Base-by-base conservation (phyloP, 768 basidiomycete species). In the Omphalotus guepiniiformis region DNA sequence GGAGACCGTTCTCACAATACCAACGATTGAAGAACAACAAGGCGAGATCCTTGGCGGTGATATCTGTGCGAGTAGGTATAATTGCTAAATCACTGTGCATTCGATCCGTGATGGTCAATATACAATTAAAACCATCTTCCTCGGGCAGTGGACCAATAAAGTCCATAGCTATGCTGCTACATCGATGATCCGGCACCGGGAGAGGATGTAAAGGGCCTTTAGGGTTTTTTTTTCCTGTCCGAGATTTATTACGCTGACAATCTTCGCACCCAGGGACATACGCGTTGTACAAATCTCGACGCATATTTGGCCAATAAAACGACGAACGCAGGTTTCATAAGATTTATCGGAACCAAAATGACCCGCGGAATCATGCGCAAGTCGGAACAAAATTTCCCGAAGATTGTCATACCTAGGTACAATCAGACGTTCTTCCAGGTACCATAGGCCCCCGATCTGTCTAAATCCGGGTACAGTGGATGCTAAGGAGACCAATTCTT, bases 1-100 rank as follows among this genome's bases (percentile, higher is more conserved):
- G 70, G 1, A 69, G 29, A 0, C 68, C 63, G 49, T 64, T 63
- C 48, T 65, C 54, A 38, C 60, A 61, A 47, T 63, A 63, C 60
- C 59, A 61, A 6, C 58, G 12, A 21, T 59, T 52, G 32, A 65
- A 64, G 32, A 63, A 62, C 1, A 63, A 8, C 0, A 48, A 18
- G 1, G 61, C 64, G 11, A 60, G 47, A 11, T 60, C 48, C 22
- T 58, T 54, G 1, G 57, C 61, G 2, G 57, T 52, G n/a, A 57
- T 39, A 18, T 47, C 36, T 2, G 52, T 53, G 0, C 32, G n/a
- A 2, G 32, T 36, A 1, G 62, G 51, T 1, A 55, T 46, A 7
- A 61, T 28, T 13, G 45, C 44, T 29, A 58, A 32, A n/a, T 56
- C 56, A 0, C 60, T 34, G 15, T 44, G 47, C 0, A 58, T 48